Evolutionary conservation across 2,329 filamentous ascomycete genomes (phyloP).

Genomic region (Penicillium sp.): DNA sequence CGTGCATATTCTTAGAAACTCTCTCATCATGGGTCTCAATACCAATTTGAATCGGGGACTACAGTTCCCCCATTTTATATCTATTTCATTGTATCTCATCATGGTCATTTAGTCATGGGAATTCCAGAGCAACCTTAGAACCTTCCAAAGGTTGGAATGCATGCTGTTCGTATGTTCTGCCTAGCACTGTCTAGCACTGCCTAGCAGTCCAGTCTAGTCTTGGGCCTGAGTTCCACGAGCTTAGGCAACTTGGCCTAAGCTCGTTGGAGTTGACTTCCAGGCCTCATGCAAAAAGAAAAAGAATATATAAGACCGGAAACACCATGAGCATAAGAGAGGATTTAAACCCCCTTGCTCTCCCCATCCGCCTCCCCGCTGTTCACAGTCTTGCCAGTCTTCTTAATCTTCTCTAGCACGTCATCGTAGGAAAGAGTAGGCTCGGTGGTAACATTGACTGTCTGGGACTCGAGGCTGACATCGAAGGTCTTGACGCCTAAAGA

Average conservation of each 20-base stretch:
- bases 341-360: conserved; percentile 37
- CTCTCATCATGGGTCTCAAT: conserved; percentile 6
- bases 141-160: neutral
- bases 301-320: neutral
- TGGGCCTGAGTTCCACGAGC: neutral
- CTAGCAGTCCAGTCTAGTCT: neutral
- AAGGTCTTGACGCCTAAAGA: conserved; percentile 75
- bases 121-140: neutral
- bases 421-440: conserved; percentile 70
- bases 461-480: conserved; percentile 82
- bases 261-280: neutral
- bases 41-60: neutral
- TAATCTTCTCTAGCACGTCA: conserved; percentile 80
- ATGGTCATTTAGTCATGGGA: neutral
- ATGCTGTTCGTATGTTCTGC: conserved; percentile 5
- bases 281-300: neutral
- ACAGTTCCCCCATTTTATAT: neutral
- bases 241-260: no score
- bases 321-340: neutral
- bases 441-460: conserved; percentile 76
- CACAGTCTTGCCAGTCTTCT: conserved; percentile 93
- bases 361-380: conserved; percentile 60
- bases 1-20: conserved; percentile 18
- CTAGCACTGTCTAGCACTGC: neutral
- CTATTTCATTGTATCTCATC: neutral